phyloP scores from a whole-genome alignment of 495 filamentous ascomycete genomes.

The Hypoxylon crocopeplum region DNA sequence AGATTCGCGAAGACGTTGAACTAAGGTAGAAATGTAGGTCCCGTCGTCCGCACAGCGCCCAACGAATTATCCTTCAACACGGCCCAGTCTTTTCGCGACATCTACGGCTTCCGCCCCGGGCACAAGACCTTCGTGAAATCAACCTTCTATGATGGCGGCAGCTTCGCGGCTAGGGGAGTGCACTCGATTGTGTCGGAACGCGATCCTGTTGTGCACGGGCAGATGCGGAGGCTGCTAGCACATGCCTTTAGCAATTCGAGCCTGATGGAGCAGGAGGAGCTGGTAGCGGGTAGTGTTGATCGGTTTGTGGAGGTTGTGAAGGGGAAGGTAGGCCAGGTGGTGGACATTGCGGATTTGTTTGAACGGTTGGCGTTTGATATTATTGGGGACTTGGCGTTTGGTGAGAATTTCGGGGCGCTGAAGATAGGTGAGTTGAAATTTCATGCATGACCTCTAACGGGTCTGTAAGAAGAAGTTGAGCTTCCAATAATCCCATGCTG shows the following conservation, averaged over 20 bases:
- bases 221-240: constrained; percentile 53
- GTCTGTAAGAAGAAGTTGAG: too few species aligned
- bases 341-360: constrained; percentile 36
- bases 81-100: constrained; percentile 57
- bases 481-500: too few species aligned
- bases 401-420: constrained; percentile 46
- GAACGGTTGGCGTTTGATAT: constrained; percentile 43
- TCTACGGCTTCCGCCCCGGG: constrained; percentile 50
- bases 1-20: neutral
- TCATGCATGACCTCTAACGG: too few species aligned
- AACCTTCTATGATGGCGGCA: constrained; percentile 41
- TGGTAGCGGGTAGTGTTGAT: constrained; percentile 53
- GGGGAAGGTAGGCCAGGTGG: constrained; percentile 5
- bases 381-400: constrained; percentile 41
- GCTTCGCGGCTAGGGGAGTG: constrained; percentile 12
- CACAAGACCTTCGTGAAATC: constrained; percentile 43
- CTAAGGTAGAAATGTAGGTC: constrained; percentile 30
- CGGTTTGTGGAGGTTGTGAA: constrained; percentile 50
- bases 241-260: constrained; percentile 60
- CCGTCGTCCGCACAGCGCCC: constrained; percentile 59
- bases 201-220: constrained; percentile 49
- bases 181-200: constrained; percentile 42
- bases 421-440: constrained; percentile 27
- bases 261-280: constrained; percentile 54
- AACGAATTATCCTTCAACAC: constrained; percentile 59